Percentiles rank a stretch among this genome's conserved stretches.
phyloP scores from a whole-genome alignment of 2,329 filamentous ascomycete species.

The Davidsoniella australis region DNA sequence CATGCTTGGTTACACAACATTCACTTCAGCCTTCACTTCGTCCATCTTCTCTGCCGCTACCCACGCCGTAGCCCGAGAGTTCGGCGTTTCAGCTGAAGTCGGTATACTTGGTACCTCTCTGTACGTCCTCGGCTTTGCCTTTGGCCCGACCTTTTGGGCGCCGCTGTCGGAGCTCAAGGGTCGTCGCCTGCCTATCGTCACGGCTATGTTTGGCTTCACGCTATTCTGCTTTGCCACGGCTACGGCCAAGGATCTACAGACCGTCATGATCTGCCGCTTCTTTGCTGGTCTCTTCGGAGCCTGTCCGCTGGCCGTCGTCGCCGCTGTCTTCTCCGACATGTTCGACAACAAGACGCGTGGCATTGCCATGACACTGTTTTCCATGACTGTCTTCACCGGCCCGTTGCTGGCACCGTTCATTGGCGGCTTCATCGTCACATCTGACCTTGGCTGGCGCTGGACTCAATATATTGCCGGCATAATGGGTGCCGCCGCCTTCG shows the following conservation, averaged over 20 bases:
- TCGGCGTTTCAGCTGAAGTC: slow-evolving; percentile 43
- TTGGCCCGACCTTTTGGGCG: slow-evolving; percentile 55
- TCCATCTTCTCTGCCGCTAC: slow-evolving; percentile 59
- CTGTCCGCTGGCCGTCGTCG: slow-evolving; percentile 50
- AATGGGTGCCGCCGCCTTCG: slow-evolving; percentile 44
- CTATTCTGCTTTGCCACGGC: slow-evolving; percentile 49
- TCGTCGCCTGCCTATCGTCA: slow-evolving; percentile 41
- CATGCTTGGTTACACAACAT: slow-evolving; percentile 57
- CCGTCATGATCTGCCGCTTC: slow-evolving; percentile 55
- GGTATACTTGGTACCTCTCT: slow-evolving; percentile 48
- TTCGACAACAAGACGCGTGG: slow-evolving; percentile 47
- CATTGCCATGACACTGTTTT: slow-evolving; percentile 27
- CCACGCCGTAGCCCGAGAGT: slow-evolving; percentile 35
- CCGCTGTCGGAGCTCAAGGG: slow-evolving; percentile 58
- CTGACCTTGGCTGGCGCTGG: slow-evolving; percentile 55
- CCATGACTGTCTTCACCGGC: slow-evolving; percentile 42
- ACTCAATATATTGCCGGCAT: slow-evolving; percentile 47
- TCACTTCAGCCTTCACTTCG: slow-evolving; percentile 55
- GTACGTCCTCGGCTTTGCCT: slow-evolving; percentile 55
- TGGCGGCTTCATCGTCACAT: slow-evolving; percentile 46
- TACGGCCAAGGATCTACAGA: slow-evolving; percentile 49
- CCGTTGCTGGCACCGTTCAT: slow-evolving; percentile 52
- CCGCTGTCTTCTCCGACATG: slow-evolving; percentile 57
- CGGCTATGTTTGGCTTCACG: slow-evolving; percentile 52
- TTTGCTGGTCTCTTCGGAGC: slow-evolving; percentile 58